Evolutionary conservation across 108 stramenopile genomes (phyloP), one percentile per base, ranked within the genome.

Genomic region (Mayamaea pseudoterrestris): DNA sequence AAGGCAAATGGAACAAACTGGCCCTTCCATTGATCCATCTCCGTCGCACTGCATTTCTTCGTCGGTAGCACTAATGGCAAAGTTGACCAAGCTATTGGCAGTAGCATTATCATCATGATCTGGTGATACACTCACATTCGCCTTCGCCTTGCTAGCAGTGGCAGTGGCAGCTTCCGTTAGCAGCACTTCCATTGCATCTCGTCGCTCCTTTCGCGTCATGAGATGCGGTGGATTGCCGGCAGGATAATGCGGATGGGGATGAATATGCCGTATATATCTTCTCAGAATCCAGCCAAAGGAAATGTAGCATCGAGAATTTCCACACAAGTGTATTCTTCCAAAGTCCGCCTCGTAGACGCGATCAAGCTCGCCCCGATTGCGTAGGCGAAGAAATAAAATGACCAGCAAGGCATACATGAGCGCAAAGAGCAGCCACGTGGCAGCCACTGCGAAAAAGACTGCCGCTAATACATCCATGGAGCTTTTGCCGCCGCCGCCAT

Each of bases 141-240:
- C 9, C 32, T 34, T 34, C 11, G 32, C 32, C 9, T 34, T 34
- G 11, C 11, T 9, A 34, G 32, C 13, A 13, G 13, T 13, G 32
- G 13, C 32, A 13, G 32, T 11, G 9, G 32, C 11, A 34, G 9
- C 13, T 21, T 44, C 24, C 3, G 4, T 26, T 20, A 68, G 47
- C n/a, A 68, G 44, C 14, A 32, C 29, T 31, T 68, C 66, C 44
- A 68, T 47, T 2, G 66, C 66, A 9, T 29, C 40, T 36, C 66
- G 53, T 14, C 66, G 60, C 31, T 68, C 66, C 27, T 53, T 44
- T 50, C 66, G 31, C 7, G 54, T 61, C 66, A 68, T 68, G 7
- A 61, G 35, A 41, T 57, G 28, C 14, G 32, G 35, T 22, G 26
- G 16, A n/a, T n/a, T n/a, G n/a, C n/a, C n/a, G n/a, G n/a, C n/a